A percentile compares a stretch with the other conserved stretches of the same genome.
These are phyloP conservation scores for Candida ponderosae DNA, from an alignment of 805 yeast species.

Conservation along the genomic window DNA sequence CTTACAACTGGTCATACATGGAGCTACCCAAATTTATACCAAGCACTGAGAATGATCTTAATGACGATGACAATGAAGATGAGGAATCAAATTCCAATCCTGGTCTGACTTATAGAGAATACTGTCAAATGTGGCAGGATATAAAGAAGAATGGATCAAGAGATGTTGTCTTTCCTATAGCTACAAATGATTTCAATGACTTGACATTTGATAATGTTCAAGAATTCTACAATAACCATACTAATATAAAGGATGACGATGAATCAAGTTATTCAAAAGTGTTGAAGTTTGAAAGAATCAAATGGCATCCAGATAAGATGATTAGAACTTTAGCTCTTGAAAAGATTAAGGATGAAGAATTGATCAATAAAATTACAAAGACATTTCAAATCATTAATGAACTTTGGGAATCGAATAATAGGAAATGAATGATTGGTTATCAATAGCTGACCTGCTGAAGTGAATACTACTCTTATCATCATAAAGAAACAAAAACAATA, in stretches of 20 bases:
- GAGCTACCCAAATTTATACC: constrained; percentile 10
- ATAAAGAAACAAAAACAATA: too few relatives aligned
- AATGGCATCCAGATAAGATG: constrained; percentile 74
- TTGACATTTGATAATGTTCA: constrained; percentile 6
- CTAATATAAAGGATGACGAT: constrained; percentile 3
- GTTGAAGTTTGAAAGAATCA: constrained; percentile 41
- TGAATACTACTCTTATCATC: too few relatives aligned
- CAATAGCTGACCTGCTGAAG: too few relatives aligned
- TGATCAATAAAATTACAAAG: constrained; percentile 25
- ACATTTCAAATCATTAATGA: constrained; percentile 36
- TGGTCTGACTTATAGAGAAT: constrained; percentile 12
- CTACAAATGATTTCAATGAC: constrained; percentile 26
- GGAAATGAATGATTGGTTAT: too few relatives aligned
- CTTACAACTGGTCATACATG: constrained; percentile 15
- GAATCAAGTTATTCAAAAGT: constrained; percentile 6
- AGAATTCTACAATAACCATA: constrained; percentile 8
- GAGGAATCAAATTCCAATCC: neutral
- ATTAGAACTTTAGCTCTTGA: constrained; percentile 17
- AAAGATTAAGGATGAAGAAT: constrained; percentile 1
- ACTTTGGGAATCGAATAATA: constrained; percentile 21
- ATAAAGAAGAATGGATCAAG: constrained; percentile 5
- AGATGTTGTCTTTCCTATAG: constrained; percentile 19
- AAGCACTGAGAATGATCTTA: neutral
- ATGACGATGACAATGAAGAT: neutral
- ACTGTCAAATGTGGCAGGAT: constrained; percentile 21